Evolutionary conservation across 2,329 filamentous ascomycete species (phyloP).

Genomic region (Arachnomyces sp.): DNA sequence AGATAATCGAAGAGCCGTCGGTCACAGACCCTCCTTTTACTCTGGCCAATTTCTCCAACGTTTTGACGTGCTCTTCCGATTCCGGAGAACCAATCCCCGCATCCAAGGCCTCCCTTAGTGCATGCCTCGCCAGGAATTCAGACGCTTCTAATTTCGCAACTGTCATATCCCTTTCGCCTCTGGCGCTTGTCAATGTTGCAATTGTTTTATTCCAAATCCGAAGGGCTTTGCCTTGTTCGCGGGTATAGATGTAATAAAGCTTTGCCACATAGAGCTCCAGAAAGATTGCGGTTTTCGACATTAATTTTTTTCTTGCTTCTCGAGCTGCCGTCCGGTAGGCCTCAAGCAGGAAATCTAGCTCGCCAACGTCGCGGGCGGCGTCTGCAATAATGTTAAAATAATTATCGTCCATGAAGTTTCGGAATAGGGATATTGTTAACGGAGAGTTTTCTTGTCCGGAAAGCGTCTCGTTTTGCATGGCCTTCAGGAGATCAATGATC

Average conservation of each 20-base stretch:
- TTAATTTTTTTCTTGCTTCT: constrained; percentile 7
- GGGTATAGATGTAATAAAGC: constrained; percentile 5
- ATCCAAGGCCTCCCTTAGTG: constrained; percentile 1
- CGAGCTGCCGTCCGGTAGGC: constrained; percentile 6
- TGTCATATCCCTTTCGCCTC: constrained; percentile 2
- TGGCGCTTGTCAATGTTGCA: constrained; percentile 4
- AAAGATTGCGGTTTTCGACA: background rate
- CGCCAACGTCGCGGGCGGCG: constrained; percentile 5
- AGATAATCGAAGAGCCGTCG: background rate
- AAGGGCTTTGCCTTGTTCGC: constrained; percentile 7
- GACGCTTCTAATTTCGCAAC: constrained; percentile 4
- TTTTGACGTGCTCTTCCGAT: constrained; percentile 2
- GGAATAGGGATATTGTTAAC: constrained; percentile 4
- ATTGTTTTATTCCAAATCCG: constrained; percentile 9
- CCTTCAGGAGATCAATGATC: constrained; percentile 7
- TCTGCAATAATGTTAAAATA: background rate
- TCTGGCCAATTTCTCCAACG: constrained; percentile 7
- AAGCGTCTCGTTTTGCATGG: constrained; percentile 3
- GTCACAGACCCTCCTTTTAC: background rate
- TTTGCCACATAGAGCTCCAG: constrained; percentile 7
- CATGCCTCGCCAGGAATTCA: constrained; percentile 6
- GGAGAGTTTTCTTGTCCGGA: constrained; percentile 2
- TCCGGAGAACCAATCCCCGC: constrained; percentile 6
- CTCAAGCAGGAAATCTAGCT: constrained; percentile 9
- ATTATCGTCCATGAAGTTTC: background rate